Evolutionary conservation across 305 asterid genomes (phyloP).

Genomic region (Rubia occidens): DNA sequence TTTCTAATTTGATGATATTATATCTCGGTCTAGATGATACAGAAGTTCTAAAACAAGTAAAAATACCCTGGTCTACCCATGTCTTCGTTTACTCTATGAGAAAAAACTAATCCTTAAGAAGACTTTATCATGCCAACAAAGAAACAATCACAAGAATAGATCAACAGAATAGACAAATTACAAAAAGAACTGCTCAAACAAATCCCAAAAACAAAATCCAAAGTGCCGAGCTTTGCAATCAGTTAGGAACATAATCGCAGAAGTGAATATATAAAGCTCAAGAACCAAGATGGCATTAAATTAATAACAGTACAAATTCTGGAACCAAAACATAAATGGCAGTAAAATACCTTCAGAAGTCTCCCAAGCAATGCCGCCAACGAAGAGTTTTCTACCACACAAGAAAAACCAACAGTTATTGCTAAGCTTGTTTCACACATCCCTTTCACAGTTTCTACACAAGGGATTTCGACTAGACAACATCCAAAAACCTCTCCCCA

Average conservation of each 20-base stretch:
- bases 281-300: neutral
- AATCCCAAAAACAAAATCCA: neutral
- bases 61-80: neutral
- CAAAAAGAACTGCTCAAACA: neutral
- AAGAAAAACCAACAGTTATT: constrained; percentile 76
- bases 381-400: constrained; percentile 94
- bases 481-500: constrained; percentile 17
- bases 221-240: neutral
- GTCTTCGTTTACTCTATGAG: neutral
- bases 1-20: neutral
- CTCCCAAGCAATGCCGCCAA: constrained; percentile 99
- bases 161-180: no score
- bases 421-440: constrained; percentile 35
- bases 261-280: neutral
- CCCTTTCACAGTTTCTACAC: constrained; percentile 24
- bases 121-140: neutral
- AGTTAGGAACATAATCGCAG: neutral
- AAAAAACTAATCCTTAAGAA: neutral
- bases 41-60: neutral
- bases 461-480: constrained; percentile 20
- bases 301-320: neutral
- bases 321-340: neutral
- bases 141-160: neutral
- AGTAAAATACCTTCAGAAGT: constrained; percentile 66
- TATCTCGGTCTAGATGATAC: neutral